Conservation (phyloP, 2,329 filamentous ascomycete species). For the Corynespora cassiicola region DNA sequence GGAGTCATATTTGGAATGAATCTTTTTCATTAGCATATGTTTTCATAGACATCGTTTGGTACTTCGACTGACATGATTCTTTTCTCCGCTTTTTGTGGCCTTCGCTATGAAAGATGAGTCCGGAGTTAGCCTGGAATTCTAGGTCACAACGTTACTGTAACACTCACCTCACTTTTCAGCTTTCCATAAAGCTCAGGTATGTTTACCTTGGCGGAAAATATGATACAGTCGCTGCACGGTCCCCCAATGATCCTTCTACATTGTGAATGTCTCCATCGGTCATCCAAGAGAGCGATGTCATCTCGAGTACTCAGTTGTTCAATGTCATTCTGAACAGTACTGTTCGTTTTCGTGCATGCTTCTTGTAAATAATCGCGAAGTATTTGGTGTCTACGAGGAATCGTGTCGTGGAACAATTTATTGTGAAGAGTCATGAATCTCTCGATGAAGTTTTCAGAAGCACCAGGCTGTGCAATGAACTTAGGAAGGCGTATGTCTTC, state of each 20-base stretch:
- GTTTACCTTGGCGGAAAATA: slow-evolving; percentile 13
- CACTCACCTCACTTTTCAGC: slow-evolving; percentile 13
- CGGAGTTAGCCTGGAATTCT: neutral
- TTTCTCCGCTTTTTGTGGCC: slow-evolving; percentile 14
- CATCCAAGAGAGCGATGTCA: slow-evolving; percentile 18
- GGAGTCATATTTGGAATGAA: slow-evolving; percentile 21
- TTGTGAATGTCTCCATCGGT: slow-evolving; percentile 16
- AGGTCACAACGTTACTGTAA: neutral
- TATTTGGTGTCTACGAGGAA: slow-evolving; percentile 13
- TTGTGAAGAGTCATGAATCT: slow-evolving; percentile 9
- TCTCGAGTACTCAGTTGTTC: neutral
- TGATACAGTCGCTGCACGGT: slow-evolving; percentile 8
- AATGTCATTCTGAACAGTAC: slow-evolving; percentile 8
- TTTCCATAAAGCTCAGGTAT: slow-evolving; percentile 11
- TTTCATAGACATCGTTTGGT: neutral
- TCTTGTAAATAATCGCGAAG: slow-evolving; percentile 14
- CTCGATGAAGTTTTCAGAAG: slow-evolving; percentile 10
- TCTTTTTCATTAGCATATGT: slow-evolving; percentile 7
- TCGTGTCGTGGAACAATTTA: slow-evolving; percentile 4
- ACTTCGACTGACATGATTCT: slow-evolving; percentile 13
- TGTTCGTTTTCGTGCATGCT: neutral
- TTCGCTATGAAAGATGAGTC: slow-evolving; percentile 4
- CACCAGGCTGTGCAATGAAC: neutral
- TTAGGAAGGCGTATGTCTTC: slow-evolving; percentile 10
- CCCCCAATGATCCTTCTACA: slow-evolving; percentile 9